Conservation (phyloP, 192 early-diverging fungal genomes). For the Backusella parvicylindrica region DNA sequence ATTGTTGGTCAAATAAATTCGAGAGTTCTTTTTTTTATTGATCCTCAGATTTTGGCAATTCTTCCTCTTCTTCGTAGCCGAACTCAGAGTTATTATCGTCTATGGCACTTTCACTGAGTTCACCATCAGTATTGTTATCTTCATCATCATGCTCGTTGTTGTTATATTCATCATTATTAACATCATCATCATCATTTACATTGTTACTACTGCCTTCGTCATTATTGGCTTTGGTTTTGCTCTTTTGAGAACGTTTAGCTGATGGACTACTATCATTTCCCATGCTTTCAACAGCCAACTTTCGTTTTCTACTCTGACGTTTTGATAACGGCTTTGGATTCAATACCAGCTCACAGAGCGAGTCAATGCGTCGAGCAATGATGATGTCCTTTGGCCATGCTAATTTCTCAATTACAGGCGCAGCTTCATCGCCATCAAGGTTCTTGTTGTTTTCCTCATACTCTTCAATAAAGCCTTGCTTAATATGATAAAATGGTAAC, state of each 20-base stretch:
- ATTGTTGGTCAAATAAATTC: not conserved
- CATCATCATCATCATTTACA: not conserved
- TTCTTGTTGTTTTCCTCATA: not conserved
- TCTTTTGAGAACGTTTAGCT: not conserved
- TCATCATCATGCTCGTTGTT: not conserved
- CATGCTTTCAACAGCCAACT: not conserved
- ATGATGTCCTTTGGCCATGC: conserved; percentile 54
- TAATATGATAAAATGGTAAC: conserved; percentile 46
- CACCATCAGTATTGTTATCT: not conserved
- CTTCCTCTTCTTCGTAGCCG: not conserved
- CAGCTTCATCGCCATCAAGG: conserved; percentile 10
- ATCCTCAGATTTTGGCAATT: not conserved
- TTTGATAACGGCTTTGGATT: conserved; percentile 48
- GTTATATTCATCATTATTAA: not conserved
- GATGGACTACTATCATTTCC: not conserved
- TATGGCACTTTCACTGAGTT: not conserved
- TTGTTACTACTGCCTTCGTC: not conserved
- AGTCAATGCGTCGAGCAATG: conserved; percentile 49
- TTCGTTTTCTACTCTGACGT: conserved; percentile 30
- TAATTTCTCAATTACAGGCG: conserved; percentile 24
- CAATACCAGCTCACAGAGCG: conserved; percentile 47
- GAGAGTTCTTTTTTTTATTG: not conserved
- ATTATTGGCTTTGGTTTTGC: not conserved
- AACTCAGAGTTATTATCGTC: not conserved
- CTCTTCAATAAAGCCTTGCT: conserved; percentile 20